phyloP scores from a whole-genome alignment of 2,329 filamentous ascomycete species.

The Daldinia eschscholtzii region DNA sequence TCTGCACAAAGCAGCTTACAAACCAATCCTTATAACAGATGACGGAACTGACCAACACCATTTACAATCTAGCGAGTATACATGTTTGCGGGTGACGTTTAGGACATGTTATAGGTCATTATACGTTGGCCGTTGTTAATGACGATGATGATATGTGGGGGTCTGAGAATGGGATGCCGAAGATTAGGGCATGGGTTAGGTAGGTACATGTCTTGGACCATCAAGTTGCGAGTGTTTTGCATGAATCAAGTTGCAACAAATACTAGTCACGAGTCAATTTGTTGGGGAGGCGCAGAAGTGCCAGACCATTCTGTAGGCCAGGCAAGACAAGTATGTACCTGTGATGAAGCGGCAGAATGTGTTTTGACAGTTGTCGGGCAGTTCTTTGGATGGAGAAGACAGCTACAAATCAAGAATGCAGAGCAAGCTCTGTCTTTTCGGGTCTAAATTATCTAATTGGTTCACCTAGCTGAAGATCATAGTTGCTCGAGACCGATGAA shows the following conservation, averaged over 20 bases:
- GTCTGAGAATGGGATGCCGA: constrained; percentile 63
- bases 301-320: constrained; percentile 56
- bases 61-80: constrained; percentile 61
- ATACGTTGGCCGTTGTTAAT: constrained; percentile 69
- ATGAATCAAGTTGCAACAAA: constrained; percentile 62
- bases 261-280: constrained; percentile 61
- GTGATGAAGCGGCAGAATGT: constrained; percentile 58
- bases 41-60: constrained; percentile 61
- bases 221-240: constrained; percentile 59
- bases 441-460: constrained; percentile 9
- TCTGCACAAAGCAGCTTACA: constrained; percentile 69
- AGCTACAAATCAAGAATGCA: constrained; percentile 2
- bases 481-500: constrained; percentile 14
- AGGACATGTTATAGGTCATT: constrained; percentile 65
- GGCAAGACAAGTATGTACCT: constrained; percentile 54
- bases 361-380: constrained; percentile 65
- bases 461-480: constrained; percentile 7
- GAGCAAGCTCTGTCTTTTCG: constrained; percentile 7
- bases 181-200: constrained; percentile 57
- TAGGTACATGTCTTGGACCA: background rate
- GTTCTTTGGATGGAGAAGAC: constrained; percentile 57
- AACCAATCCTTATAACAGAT: constrained; percentile 64
- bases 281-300: constrained; percentile 60
- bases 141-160: constrained; percentile 56
- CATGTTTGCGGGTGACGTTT: constrained; percentile 58